Percentiles rank a stretch among this genome's conserved stretches.
Evolutionary conservation across 768 basidiomycete species (phyloP).

Genomic region (Dacryopinax primogenitus): DNA sequence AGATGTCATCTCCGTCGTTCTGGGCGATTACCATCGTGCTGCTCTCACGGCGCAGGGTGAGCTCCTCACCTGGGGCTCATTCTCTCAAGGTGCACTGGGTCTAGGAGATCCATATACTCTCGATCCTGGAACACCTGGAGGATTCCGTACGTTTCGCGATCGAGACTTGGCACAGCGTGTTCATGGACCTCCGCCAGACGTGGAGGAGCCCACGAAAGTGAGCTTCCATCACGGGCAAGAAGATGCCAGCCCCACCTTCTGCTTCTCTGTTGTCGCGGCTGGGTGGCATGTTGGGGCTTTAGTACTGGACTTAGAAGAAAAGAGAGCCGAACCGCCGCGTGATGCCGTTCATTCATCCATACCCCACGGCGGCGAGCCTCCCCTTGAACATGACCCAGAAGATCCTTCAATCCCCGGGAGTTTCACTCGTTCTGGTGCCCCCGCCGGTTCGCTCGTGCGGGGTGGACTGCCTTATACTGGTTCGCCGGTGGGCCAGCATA

Average conservation of each 20-base stretch:
- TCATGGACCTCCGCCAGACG: slow-evolving; percentile 31
- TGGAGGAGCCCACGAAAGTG: slow-evolving; percentile 54
- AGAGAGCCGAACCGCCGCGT: background rate
- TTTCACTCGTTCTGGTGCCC: background rate
- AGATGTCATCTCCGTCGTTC: slow-evolving; percentile 69
- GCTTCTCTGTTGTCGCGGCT: slow-evolving; percentile 64
- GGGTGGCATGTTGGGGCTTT: slow-evolving; percentile 92
- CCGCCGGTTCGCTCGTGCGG: background rate
- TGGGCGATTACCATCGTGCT: slow-evolving; percentile 87
- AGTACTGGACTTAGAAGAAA: slow-evolving; percentile 65
- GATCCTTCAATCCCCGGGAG: background rate
- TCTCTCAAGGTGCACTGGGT: slow-evolving; percentile 70
- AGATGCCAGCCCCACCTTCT: slow-evolving; percentile 47
- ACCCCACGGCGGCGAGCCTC: background rate
- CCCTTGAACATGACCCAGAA: background rate
- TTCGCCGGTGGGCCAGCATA: background rate
- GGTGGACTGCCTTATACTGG: background rate
- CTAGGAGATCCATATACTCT: slow-evolving; percentile 59
- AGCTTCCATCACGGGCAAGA: slow-evolving; percentile 51
- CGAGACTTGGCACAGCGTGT: slow-evolving; percentile 18
- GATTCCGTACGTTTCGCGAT: slow-evolving; percentile 32
- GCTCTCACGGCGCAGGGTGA: slow-evolving; percentile 69
- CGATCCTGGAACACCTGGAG: slow-evolving; percentile 45
- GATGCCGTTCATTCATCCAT: background rate
- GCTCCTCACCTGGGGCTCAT: slow-evolving; percentile 68